Evolutionary conservation across 83 land plant species (phyloP), one percentile per base, ranked within the genome.

Genomic region (Diphasiastrum complanatum): DNA sequence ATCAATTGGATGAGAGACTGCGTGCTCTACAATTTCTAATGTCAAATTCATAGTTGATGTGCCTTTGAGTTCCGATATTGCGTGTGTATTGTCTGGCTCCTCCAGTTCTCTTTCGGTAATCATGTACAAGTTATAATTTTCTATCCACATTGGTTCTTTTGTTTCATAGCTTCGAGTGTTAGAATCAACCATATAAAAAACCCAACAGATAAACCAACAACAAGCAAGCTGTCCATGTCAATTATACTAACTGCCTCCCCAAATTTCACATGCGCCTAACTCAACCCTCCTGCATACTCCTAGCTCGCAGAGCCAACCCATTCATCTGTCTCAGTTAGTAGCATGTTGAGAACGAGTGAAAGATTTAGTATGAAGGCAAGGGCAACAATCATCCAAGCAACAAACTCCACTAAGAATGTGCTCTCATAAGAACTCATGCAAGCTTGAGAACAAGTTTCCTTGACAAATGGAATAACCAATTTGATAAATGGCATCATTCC

Each of bases 401-500:
- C 38, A 16, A 79, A 72, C 60, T 88, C 91, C 58, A 79, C 40
- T 22, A 62, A 30, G 25, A 61, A 66, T 31, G 91, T 70, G 4
- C 79, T 63, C 51, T 77, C 83, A 55, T 69, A 53, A 27, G 58
- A 28, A 31, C 98, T 96, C 98, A 93, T 88, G 35, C 83, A 71
- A 11, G 66, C 46, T 49, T 70, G 70, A 37, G 98, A 85, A 12
- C 91, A 79, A 25, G 96, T 82, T 31, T 83, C 70, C 18, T 86
- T 75, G 34, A 85, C 75, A 38, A 93, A 84, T 18, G 91, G 91
- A 38, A 88, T 81, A 22, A 80, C 74, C 48, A 85, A 89, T 31
- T 66, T 79, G 83, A 68, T 85, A 93, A 18, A 79, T 51, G 47
- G 91, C 91, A 51, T 86, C 86, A 70, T 80, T 77, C 26, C 88